These are phyloP conservation scores for Haplosporangium sp. DNA, from an alignment of 371 early-diverging fungal species.

Conservation along the genomic window DNA sequence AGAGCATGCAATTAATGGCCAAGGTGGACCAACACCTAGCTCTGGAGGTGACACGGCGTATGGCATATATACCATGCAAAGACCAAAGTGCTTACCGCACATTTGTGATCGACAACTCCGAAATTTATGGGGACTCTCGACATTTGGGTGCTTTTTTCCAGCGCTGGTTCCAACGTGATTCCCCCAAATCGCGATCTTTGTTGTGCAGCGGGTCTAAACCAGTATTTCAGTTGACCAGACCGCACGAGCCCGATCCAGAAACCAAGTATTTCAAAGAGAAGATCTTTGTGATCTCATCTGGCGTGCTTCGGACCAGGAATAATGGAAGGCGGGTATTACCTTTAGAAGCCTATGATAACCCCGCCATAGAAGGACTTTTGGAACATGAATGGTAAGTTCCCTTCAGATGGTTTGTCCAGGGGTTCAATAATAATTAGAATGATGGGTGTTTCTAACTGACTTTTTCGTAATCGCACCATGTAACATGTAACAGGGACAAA, in stretches of 20 bases:
- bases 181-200: no score
- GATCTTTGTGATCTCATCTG: neutral
- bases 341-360: neutral
- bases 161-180: no score
- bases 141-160: no score
- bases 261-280: neutral
- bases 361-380: neutral
- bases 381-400: neutral
- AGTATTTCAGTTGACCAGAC: neutral
- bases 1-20: neutral
- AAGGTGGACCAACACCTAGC: neutral
- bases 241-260: neutral
- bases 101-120: neutral
- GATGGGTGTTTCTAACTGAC: no score
- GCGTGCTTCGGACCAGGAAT: neutral
- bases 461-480: no score
- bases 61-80: neutral
- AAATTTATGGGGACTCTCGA: neutral
- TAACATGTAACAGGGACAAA: no score
- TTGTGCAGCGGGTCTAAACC: no score
- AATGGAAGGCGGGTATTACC: neutral
- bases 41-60: neutral
- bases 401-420: no score
- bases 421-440: no score
- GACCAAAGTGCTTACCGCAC: neutral